Percentiles rank a stretch among this genome's conserved stretches.
phyloP scores from a whole-genome alignment of 176 grass and related monocot species.

The Tuctoria greenei region DNA sequence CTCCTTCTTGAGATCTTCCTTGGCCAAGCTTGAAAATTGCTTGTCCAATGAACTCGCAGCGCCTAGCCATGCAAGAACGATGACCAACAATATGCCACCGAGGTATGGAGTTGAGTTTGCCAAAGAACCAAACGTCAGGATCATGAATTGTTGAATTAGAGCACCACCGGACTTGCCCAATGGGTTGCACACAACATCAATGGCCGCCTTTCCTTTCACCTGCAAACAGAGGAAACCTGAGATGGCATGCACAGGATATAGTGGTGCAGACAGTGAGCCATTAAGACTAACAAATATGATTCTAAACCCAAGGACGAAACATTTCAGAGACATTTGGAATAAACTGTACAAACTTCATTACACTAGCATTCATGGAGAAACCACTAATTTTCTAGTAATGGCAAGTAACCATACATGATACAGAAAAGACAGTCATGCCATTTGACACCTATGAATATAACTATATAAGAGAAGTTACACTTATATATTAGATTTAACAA shows the following conservation, averaged over 20 bases:
- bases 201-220: constrained; percentile 92
- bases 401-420: not conserved
- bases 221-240: constrained; percentile 35
- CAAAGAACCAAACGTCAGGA: constrained; percentile 77
- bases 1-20: constrained; percentile 51
- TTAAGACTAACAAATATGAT: not conserved
- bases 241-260: not conserved
- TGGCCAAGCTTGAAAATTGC: constrained; percentile 83
- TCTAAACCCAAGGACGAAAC: not conserved
- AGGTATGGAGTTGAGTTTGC: constrained; percentile 91
- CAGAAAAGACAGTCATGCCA: constrained; percentile 13
- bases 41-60: constrained; percentile 67
- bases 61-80: constrained; percentile 72
- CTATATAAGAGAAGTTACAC: not conserved
- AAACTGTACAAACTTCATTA: not conserved
- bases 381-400: not conserved
- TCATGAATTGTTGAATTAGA: constrained; percentile 87
- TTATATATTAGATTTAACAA: constrained; percentile 5
- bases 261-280: constrained; percentile 3
- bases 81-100: constrained; percentile 64
- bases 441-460: not conserved
- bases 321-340: constrained; percentile 8
- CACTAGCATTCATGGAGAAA: not conserved
- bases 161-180: constrained; percentile 85
- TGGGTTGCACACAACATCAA: constrained; percentile 92